phyloP scores from a whole-genome alignment of 176 grass and related monocot genomes.

The Phoenix roebelenii region DNA sequence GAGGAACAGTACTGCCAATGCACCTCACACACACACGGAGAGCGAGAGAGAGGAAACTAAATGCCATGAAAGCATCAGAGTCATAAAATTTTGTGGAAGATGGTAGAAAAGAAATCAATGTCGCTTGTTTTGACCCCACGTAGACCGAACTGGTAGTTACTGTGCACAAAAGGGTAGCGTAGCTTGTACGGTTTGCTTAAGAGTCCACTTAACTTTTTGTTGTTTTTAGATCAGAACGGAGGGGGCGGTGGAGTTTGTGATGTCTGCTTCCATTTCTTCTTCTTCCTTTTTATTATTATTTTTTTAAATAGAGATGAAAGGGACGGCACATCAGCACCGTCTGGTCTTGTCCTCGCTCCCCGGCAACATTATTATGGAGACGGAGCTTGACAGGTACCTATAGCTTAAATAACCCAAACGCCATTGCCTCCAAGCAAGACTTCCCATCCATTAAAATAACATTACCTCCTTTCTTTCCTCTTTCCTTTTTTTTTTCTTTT shows the following conservation, averaged over 20 bases:
- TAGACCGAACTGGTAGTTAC: neutral
- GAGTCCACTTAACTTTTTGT: neutral
- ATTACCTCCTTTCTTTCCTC: no score
- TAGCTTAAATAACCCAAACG: neutral
- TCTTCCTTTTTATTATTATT: neutral
- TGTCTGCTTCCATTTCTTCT: neutral
- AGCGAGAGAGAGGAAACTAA: no score
- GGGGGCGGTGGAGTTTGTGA: neutral
- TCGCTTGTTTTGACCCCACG: neutral
- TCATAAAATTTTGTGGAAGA: no score
- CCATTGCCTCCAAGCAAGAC: no score
- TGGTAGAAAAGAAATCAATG: neutral
- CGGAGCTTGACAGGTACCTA: neutral
- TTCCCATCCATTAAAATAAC: no score
- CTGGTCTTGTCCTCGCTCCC: neutral
- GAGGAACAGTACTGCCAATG: no score
- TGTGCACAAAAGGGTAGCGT: neutral
- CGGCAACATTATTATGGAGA: neutral
- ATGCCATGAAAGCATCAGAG: no score
- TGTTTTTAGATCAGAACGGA: neutral
- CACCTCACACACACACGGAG: no score
- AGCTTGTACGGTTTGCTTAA: neutral
- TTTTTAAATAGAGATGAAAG: neutral
- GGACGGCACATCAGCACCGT: neutral
- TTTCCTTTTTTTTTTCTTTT: no score